Evolutionary conservation across 164 flowering plant species (phyloP), one percentile per base, ranked within the genome.

Genomic region (Akebia trifoliata): DNA sequence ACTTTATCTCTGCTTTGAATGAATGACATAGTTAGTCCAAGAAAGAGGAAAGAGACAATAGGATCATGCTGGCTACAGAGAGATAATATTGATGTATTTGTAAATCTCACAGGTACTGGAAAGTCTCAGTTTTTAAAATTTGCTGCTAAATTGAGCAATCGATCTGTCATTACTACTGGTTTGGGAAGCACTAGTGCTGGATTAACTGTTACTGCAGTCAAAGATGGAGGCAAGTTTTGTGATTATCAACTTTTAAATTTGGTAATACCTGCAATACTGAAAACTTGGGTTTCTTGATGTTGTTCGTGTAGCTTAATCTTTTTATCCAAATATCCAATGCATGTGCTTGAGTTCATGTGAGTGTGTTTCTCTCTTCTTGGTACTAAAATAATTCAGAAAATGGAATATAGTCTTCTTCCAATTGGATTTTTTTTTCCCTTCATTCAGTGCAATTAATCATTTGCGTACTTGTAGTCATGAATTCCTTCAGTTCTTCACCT

Each of bases 101-200:
- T 48, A 20, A 59, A 56, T 48, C 63, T 71, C 30, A 44, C 73
- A 90, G 96, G 96, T 60, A 93, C 95, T 35, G 96, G 96, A 30
- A 90, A 90, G 67, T 90, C 99, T 52, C 97, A 93, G 78, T 93
- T 93, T 70, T 60, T 87, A 73, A 90, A 93, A 64, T 93, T 84
- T 81, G 84, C 96, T 67, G 99, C 97, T 55, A 93, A 93, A 59
- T 68, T 87, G 74, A 82, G 98, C 81, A 90, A 85, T 67, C 76
- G 98, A 67, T 81, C 98, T 72, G 98, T 93, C 52, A 87, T 93
- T 61, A 87, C 98, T n/a, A 90, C 97, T 59, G 98, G 97, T 2
- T 67, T 93, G 66, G 98, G 98, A 56, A 89, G 97, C 72, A 93
- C 99, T 7, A 90, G 97, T 77, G 97, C 99, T 63, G 97, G 99